Percentiles rank a stretch among this genome's conserved stretches.
Evolutionary conservation across 441 rosid genomes (phyloP).

Genomic region (Populus hybrid): DNA sequence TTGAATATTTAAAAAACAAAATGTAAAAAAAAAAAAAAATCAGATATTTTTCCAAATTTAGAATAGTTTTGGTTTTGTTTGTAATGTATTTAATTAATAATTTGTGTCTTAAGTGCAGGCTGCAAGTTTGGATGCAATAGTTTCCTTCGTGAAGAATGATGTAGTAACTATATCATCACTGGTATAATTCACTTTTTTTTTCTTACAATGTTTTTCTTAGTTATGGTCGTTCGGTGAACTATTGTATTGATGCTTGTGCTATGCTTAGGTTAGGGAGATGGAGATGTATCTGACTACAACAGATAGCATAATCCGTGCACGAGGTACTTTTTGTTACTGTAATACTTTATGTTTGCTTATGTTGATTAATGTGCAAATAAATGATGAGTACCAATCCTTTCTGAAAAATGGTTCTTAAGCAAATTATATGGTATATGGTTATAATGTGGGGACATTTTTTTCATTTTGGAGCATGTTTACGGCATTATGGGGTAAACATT

Average conservation of each 20-base stretch:
- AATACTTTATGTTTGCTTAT: neutral
- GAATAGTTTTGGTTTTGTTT: neutral
- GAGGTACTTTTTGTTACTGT: conserved; percentile 47
- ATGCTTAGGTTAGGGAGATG: conserved; percentile 72
- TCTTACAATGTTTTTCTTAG: neutral
- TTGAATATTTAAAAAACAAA: neutral
- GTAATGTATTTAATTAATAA: conserved; percentile 1
- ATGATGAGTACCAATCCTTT: neutral
- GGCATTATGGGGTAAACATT: neutral
- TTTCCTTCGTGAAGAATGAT: conserved; percentile 56
- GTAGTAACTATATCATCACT: conserved; percentile 43
- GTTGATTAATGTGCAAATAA: neutral
- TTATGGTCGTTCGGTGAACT: neutral
- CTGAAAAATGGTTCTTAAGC: neutral
- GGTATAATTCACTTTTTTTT: conserved; percentile 39
- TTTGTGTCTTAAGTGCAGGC: conserved; percentile 38
- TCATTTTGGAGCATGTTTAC: neutral
- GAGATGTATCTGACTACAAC: conserved; percentile 76
- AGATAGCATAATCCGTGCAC: conserved; percentile 60
- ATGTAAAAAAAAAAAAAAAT: neutral
- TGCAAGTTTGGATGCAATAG: conserved; percentile 58
- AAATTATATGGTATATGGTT: neutral
- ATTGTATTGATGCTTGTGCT: neutral
- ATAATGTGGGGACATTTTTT: neutral
- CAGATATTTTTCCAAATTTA: neutral